Conservation (phyloP, 2,329 filamentous ascomycete genomes). For the Cladosporium oxysporum region DNA sequence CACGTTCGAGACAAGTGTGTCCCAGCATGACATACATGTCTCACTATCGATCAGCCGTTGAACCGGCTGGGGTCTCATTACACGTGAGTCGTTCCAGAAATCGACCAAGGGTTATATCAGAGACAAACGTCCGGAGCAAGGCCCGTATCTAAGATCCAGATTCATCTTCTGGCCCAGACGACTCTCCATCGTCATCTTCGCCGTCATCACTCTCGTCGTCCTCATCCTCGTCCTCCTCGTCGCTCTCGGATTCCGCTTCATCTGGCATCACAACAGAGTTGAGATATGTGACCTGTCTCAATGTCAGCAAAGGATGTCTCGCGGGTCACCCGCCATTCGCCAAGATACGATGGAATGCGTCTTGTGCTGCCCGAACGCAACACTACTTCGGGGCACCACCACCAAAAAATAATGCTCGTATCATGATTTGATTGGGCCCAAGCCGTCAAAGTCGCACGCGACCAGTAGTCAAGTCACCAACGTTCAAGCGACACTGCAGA, state of each 20-base stretch:
- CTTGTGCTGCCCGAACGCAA: not conserved
- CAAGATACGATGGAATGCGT: not conserved
- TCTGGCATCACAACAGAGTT: constrained; percentile 55
- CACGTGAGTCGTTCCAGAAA: constrained; percentile 8
- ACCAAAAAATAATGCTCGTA: not conserved
- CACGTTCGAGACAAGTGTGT: not conserved
- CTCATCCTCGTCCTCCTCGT: constrained; percentile 31
- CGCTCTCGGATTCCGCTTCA: constrained; percentile 36
- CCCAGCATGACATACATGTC: constrained; percentile 11
- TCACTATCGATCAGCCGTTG: constrained; percentile 11
- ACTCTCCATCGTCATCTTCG: constrained; percentile 27
- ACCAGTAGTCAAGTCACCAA: not conserved
- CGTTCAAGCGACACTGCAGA: not conserved
- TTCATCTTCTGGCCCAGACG: constrained; percentile 11
- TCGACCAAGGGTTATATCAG: not conserved
- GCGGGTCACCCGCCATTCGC: not conserved
- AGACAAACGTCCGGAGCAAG: not conserved
- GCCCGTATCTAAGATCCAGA: constrained; percentile 5
- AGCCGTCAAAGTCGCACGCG: not conserved
- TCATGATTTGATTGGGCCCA: not conserved
- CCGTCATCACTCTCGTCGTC: constrained; percentile 22
- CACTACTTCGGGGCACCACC: not conserved
- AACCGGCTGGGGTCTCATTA: not conserved
- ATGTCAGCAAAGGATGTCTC: constrained; percentile 1
- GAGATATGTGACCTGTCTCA: constrained; percentile 49